Evolutionary conservation across 371 early-diverging fungal species (phyloP), one percentile per base, ranked within the genome.

Genomic region (Sporodiniella umbellata): DNA sequence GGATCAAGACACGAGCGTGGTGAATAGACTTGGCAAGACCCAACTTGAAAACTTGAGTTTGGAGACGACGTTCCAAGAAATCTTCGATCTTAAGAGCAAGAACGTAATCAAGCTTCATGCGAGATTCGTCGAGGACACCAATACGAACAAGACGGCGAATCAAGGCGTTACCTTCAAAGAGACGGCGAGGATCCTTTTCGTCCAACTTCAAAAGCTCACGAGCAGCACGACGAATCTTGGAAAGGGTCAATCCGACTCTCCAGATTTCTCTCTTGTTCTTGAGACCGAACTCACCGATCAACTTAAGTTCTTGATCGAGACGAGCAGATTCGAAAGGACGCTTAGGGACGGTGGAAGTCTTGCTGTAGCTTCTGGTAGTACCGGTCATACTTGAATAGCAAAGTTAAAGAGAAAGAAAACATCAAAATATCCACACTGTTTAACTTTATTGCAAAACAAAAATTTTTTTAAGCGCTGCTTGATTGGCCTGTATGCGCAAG

Each of bases 211-310:
- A 87, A 60, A 99, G 90, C 79, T 97, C 98, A 94, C 98, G 96
- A 68, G 99, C 99, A 68, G 99, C 95, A 90, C 95, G 95, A 85
- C 99, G 99, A 72, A 99, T 96, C 85, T 97, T 94, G 83, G 98
- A 95, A 63, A 97, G 88, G 54, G 95, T 93, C 75, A 89, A 90
- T 53, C 95, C 93, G 53, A 97, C 90, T 68, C 98, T 91, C 94
- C 97, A 98, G 80, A 99, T 95, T 85, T 99, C 99, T 68, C 91
- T 92, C 94, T 99, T 99, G 95, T 97, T 98, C 74, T 93, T 89
- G 70, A 99, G 92, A 79, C 99, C 99, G 84, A 92, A 99, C 70
- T 93, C 94, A 60, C 99, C 99, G 68, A 93, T 86, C 61, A 99
- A 87, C 88, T 97, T 95, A 73, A 99, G 84, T 85, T 99, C 99